Evolutionary conservation across 768 basidiomycete species (phyloP).

Genomic region (Megacollybia marginata): DNA sequence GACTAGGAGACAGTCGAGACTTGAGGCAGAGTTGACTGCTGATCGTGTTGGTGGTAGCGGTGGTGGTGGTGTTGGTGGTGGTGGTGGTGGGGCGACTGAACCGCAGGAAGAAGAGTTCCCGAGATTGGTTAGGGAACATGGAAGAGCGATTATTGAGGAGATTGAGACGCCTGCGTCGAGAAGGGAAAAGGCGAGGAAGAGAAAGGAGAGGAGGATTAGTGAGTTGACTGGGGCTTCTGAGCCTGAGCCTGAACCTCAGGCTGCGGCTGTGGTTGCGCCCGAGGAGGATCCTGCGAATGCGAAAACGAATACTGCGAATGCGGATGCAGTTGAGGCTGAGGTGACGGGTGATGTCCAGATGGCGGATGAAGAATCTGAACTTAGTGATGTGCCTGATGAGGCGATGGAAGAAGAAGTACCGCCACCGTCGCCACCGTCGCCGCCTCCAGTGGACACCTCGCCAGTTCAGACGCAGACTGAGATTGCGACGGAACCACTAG

Average conservation of each 20-base stretch:
- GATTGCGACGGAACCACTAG: neutral
- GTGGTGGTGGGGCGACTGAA: conserved; percentile 9
- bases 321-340: neutral
- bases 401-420: too few relatives aligned
- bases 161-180: conserved; percentile 68
- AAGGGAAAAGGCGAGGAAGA: conserved; percentile 37
- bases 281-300: neutral
- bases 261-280: neutral
- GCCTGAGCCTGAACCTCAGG: neutral
- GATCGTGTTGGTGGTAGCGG: neutral
- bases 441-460: neutral
- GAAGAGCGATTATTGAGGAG: conserved; percentile 60
- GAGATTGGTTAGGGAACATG: conserved; percentile 23
- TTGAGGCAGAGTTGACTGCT: neutral
- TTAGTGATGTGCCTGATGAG: neutral
- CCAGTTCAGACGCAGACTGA: neutral
- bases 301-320: neutral
- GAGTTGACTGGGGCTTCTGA: neutral
- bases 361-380: neutral
- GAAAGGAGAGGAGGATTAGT: neutral
- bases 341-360: neutral
- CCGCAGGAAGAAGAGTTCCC: conserved; percentile 8
- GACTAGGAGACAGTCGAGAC: neutral
- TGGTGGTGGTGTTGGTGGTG: neutral
- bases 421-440: neutral